Evolutionary conservation across 768 basidiomycete species (phyloP), one percentile per base, ranked within the genome.

Genomic region (Lactifluus rugatus): DNA sequence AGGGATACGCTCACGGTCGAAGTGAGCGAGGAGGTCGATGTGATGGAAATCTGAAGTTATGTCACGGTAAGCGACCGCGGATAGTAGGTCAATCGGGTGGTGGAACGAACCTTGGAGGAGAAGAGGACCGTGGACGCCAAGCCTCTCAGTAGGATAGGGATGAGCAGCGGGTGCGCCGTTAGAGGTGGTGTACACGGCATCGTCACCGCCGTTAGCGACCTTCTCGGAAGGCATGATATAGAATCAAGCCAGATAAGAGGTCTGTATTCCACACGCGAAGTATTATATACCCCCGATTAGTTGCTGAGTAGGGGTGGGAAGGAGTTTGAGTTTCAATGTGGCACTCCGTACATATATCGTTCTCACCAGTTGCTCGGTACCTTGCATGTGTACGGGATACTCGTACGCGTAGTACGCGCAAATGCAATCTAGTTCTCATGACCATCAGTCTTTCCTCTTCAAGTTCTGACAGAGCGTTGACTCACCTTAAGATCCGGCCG

Each of bases 1-100:
- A 16, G 94, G 95, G 67, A 98, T 95, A 70, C 95, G 87, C 73
- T 96, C 93, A 59, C 90, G 85, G 70, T 91, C 89, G 66, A 94
- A 93, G 76, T 95, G 93, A 16, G 90, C 85, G 61, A 98, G 82
- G 49, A 87, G 76, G 73, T 93, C 91, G 68, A 94, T 85, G 72
- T 89, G 83, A 71, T 90, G 85, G 76, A 91, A 92, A 70, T 93
- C 89, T 88, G 28, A 50, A n/a, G 31, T 42, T 16, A 48, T 52
- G 61, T n/a, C n/a, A n/a, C n/a, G n/a, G n/a, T 56, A 59, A 55
- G 63, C 68, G 42, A 70, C 58, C 28, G n/a, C 45, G 49, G 52
- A 53, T 56, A 21, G 59, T 56, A 21, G 59, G 37, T 16, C 23
- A 19, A 45, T 37, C n/a, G 51, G 46, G 39, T 42, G 13, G 21